These are phyloP conservation scores for Thymus quinquecostatus DNA, from an alignment of 257 asterid genomes.

Conservation along the genomic window DNA sequence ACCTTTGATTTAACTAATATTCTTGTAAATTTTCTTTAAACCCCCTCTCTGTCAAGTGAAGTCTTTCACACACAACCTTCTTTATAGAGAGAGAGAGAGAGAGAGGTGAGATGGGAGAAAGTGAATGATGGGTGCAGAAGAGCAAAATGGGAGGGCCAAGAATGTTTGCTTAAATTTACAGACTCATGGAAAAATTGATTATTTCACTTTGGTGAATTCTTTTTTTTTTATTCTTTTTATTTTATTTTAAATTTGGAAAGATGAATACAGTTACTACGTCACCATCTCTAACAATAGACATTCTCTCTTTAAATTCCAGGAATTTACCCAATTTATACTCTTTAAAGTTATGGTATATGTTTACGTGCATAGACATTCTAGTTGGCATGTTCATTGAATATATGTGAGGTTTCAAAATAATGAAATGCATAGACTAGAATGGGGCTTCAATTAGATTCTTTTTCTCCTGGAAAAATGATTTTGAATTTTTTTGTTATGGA, in stretches of 20 bases:
- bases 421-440: no score
- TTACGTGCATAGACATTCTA: no score
- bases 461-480: background rate
- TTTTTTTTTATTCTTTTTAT: no score
- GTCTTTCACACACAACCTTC: conserved; percentile 4
- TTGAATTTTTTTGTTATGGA: background rate
- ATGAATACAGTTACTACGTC: conserved; percentile 34
- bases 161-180: conserved; percentile 35
- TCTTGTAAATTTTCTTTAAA: background rate
- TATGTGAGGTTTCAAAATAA: no score
- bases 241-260: background rate
- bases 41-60: background rate
- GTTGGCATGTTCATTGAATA: no score
- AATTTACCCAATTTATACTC: background rate
- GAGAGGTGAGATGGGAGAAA: background rate
- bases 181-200: conserved; percentile 1
- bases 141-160: conserved; percentile 19
- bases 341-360: no score
- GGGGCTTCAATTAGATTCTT: background rate
- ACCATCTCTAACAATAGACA: conserved; percentile 27
- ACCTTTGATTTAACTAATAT: background rate
- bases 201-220: background rate
- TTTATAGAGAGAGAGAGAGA: conserved; percentile 1
- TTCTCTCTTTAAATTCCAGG: background rate
- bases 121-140: conserved; percentile 16